phyloP scores from a whole-genome alignment of 2,329 filamentous ascomycete genomes.

The Didymellaceae sp. region DNA sequence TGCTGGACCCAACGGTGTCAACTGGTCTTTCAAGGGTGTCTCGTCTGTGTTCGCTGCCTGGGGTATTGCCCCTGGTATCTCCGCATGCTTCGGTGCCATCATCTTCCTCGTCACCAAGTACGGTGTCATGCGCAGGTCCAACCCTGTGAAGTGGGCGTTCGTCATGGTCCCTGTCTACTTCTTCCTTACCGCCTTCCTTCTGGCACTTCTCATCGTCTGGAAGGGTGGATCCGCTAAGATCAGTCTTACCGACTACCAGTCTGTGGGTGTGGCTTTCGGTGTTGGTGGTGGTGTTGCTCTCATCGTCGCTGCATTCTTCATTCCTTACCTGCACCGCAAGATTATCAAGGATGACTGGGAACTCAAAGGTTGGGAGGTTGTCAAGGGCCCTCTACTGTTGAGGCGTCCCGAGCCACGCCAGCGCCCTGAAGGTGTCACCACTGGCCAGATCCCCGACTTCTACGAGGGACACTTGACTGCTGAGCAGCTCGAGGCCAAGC shows the following conservation, averaged over 20 bases:
- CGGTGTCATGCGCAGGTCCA: constrained; percentile 60
- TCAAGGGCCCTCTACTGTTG: constrained; percentile 62
- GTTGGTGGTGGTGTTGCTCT: constrained; percentile 59
- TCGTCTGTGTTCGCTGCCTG: constrained; percentile 65
- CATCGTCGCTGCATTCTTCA: constrained; percentile 60
- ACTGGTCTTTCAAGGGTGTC: constrained; percentile 65
- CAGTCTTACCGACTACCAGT: constrained; percentile 56
- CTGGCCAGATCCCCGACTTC: constrained; percentile 58
- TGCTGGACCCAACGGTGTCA: constrained; percentile 60
- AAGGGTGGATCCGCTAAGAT: constrained; percentile 55
- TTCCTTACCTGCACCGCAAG: constrained; percentile 65
- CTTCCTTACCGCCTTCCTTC: constrained; percentile 60
- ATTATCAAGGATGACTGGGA: constrained; percentile 68
- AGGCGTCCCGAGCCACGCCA: constrained; percentile 47
- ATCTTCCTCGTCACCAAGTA: constrained; percentile 66
- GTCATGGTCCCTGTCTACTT: constrained; percentile 61
- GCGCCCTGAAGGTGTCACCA: constrained; percentile 50
- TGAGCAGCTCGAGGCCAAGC: constrained; percentile 55
- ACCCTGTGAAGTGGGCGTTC: constrained; percentile 62
- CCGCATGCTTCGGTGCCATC: constrained; percentile 60
- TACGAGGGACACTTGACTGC: constrained; percentile 64
- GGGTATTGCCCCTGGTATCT: constrained; percentile 65
- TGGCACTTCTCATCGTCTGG: constrained; percentile 55
- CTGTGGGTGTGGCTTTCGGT: constrained; percentile 63
- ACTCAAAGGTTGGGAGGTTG: constrained; percentile 62